These are phyloP conservation scores for Nannizzia gypsea DNA, from an alignment of 2,329 filamentous ascomycete genomes.

Conservation along the genomic window DNA sequence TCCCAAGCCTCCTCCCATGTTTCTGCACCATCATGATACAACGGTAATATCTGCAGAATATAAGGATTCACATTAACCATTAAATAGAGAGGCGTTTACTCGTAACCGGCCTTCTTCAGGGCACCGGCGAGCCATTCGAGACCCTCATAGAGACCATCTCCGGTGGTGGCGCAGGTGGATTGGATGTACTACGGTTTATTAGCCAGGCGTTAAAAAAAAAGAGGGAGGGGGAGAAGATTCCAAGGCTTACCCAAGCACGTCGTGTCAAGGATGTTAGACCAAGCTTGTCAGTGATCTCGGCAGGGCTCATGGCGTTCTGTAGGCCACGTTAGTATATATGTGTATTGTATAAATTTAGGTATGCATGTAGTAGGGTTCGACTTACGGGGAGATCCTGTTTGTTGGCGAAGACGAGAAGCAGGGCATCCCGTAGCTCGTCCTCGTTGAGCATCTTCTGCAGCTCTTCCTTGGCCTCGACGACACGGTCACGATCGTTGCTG, in stretches of 20 bases:
- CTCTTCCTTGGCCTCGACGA: slow-evolving; percentile 92
- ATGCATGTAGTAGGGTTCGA: slow-evolving; percentile 8
- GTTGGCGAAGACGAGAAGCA: slow-evolving; percentile 97
- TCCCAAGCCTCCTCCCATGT: slow-evolving; percentile 9
- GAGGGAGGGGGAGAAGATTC: slow-evolving; percentile 12
- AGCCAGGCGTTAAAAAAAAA: slow-evolving; percentile 6
- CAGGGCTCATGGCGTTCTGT: slow-evolving; percentile 98
- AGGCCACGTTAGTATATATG: slow-evolving; percentile 22
- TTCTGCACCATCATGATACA: slow-evolving; percentile 12
- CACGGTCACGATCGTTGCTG: slow-evolving; percentile 95
- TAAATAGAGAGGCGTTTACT: slow-evolving; percentile 27
- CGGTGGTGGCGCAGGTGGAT: slow-evolving; percentile 97
- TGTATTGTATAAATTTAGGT: not conserved
- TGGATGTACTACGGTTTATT: slow-evolving; percentile 68
- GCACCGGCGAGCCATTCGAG: slow-evolving; percentile 84
- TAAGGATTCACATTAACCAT: slow-evolving; percentile 14
- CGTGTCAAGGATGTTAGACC: slow-evolving; percentile 98
- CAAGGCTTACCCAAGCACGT: slow-evolving; percentile 83
- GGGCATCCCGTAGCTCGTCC: slow-evolving; percentile 93
- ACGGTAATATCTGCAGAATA: slow-evolving; percentile 10
- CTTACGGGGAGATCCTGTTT: slow-evolving; percentile 98
- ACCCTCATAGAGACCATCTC: slow-evolving; percentile 99
- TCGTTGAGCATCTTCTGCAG: slow-evolving; percentile 98
- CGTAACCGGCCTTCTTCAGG: slow-evolving; percentile 56
- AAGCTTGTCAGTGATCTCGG: slow-evolving; percentile 99